Conservation (phyloP, 2,329 filamentous ascomycete genomes). For the Rutstroemia sydowiana region DNA sequence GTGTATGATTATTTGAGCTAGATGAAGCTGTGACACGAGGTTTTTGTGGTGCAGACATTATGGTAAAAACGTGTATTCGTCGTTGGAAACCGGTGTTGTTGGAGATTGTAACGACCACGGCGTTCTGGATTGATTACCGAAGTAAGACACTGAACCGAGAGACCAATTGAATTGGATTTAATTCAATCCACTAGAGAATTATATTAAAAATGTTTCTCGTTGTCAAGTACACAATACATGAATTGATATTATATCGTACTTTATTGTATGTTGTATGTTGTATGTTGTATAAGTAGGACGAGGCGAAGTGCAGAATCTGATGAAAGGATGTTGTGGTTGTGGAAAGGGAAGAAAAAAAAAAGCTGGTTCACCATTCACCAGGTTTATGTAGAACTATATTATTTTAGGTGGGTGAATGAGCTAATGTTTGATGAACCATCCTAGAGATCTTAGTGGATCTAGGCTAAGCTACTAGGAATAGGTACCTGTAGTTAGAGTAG, state of each 20-base stretch:
- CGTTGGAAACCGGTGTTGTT: background rate
- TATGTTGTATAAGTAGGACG: too few relatives aligned
- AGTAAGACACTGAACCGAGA: background rate
- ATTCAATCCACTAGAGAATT: too few relatives aligned
- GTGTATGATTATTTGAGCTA: constrained; percentile 11
- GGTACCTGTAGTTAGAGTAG: too few relatives aligned
- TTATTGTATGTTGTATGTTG: background rate
- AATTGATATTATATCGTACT: background rate
- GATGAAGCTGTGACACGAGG: constrained; percentile 11
- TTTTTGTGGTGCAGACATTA: constrained; percentile 19
- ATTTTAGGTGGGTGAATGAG: too few relatives aligned
- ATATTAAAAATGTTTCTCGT: too few relatives aligned
- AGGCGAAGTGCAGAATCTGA: background rate
- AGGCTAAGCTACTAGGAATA: too few relatives aligned
- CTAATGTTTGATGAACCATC: too few relatives aligned
- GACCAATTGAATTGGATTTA: background rate
- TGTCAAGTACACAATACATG: background rate
- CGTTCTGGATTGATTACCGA: background rate
- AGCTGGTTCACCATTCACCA: too few relatives aligned
- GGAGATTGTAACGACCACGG: background rate
- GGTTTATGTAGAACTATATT: too few relatives aligned
- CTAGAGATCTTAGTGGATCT: too few relatives aligned
- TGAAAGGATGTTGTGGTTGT: background rate
- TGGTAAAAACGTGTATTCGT: constrained; percentile 1
- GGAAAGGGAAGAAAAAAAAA: too few relatives aligned